Evolutionary conservation across 1,284 basidiomycete genomes (phyloP), one percentile per base, ranked within the genome.

Genomic region (Leucoagaricus sp.): DNA sequence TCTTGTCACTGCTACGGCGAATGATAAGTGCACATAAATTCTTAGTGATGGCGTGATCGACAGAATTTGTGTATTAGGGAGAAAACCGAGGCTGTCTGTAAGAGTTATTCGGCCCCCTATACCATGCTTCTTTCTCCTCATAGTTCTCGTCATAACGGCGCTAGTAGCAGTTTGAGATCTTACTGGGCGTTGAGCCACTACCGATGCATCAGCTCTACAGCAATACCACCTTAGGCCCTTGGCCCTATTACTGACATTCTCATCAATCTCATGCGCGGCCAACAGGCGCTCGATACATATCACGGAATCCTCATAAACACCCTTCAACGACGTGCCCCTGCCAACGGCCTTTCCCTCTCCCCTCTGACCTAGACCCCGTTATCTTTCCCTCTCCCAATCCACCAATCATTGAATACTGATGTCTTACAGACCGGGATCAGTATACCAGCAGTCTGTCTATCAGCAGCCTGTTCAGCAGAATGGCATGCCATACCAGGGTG

Each of bases 401-500:
- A n/a, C n/a, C 19, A 19, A 3, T 41, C 40, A 41, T 19, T 23
- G 8, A 5, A 41, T 8, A 15, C 40, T 10, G 5, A 55, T 55
- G 53, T 47, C 53, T 31, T 55, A 55, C 26, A 47, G 41, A 5
- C 15, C 47, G 17, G 42, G 33, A 23, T 44, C 47, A 15, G 21
- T 21, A 4, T 55, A 55, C 31, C 54, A 52, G n/a, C 55, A 51
- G 33, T 26, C 55, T 10, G 33, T 57, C 13, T 57, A 57, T 19
- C 55, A 47, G 28, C 55, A 57, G 21, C 25, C 48, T 13, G 12
- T 26, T 9, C 52, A 53, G 17, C 44, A 31, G 15, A 50, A 50
- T 33, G 49, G 55, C 63, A 57, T 62, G 44, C 69, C 66, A 53
- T 66, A 70, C 56, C 58, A 64, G 17, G 17, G 40, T 15, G 17